phyloP scores from a whole-genome alignment of 306 rosid genomes.

The Fragaria ananassa region DNA sequence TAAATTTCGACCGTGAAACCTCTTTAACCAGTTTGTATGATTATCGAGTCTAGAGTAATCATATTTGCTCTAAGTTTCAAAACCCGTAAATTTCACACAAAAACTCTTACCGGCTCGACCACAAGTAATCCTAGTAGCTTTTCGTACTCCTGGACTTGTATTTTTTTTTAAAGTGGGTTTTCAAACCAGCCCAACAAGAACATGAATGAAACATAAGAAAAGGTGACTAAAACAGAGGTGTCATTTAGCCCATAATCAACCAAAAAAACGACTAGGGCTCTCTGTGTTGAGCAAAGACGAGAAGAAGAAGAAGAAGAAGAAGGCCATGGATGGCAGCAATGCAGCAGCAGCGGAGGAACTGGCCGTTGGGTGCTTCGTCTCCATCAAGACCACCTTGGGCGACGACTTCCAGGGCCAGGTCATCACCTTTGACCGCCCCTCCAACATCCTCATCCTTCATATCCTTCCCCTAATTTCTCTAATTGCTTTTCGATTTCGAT shows the following conservation, averaged over 20 bases:
- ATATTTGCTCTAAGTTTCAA: too few species aligned
- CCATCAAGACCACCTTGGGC: constrained; percentile 78
- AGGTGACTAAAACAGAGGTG: background rate
- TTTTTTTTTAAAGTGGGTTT: too few species aligned
- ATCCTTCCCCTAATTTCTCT: constrained; percentile 24
- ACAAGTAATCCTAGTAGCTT: too few species aligned
- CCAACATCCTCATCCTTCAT: constrained; percentile 86
- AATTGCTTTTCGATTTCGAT: background rate
- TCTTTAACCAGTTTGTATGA: too few species aligned
- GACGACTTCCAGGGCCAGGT: constrained; percentile 86
- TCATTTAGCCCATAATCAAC: background rate
- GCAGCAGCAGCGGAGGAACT: constrained; percentile 67
- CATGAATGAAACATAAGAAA: background rate
- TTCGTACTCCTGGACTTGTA: too few species aligned
- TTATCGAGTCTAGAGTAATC: too few species aligned
- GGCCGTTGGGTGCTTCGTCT: constrained; percentile 67
- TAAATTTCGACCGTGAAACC: too few species aligned
- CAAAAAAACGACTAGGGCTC: background rate
- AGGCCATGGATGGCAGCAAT: constrained; percentile 59
- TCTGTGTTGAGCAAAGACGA: background rate
- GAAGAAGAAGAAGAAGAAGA: constrained; percentile 16
- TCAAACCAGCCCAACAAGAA: background rate
- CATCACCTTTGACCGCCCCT: constrained; percentile 73
- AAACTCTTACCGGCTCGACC: too few species aligned
- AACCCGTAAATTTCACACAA: too few species aligned